Conservation (phyloP, 805 yeast species). For the Candida berthetii region DNA sequence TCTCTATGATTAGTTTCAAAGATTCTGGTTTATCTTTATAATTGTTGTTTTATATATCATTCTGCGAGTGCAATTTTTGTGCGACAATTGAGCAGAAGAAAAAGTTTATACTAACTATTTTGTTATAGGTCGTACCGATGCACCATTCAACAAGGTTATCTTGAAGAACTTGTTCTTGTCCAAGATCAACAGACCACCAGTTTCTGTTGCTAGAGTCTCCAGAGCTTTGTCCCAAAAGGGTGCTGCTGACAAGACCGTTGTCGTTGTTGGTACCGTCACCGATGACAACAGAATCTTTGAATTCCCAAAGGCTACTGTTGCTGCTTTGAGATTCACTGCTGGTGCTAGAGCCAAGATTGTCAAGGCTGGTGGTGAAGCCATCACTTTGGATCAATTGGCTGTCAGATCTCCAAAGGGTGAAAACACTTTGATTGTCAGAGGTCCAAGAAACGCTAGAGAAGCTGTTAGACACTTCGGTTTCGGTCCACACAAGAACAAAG, state of each 20-base stretch:
- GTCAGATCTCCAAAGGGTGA: slow-evolving; percentile 99
- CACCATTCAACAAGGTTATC: slow-evolving; percentile 97
- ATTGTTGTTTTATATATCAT: slow-evolving; percentile 1
- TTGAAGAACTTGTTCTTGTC: slow-evolving; percentile 93
- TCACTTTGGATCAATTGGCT: slow-evolving; percentile 99
- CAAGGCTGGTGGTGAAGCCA: slow-evolving; percentile 99
- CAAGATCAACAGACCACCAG: slow-evolving; percentile 99
- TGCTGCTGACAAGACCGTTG: slow-evolving; percentile 87
- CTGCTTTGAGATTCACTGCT: slow-evolving; percentile 99
- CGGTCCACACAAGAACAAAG: slow-evolving; percentile 99
- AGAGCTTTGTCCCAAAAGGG: slow-evolving; percentile 79
- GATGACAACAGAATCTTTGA: slow-evolving; percentile 93
- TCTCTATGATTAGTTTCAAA: background rate
- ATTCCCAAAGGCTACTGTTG: slow-evolving; percentile 96
- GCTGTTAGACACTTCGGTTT: slow-evolving; percentile 99
- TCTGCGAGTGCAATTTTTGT: slow-evolving; percentile 35
- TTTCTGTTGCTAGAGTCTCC: slow-evolving; percentile 87
- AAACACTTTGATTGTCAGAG: slow-evolving; percentile 97
- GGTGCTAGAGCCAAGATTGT: slow-evolving; percentile 96
- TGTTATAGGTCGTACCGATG: slow-evolving; percentile 88
- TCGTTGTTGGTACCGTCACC: slow-evolving; percentile 99
- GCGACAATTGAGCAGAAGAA: slow-evolving; percentile 45
- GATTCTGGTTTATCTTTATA: slow-evolving; percentile 19
- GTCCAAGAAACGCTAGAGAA: slow-evolving; percentile 98
- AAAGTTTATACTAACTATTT: slow-evolving; percentile 28